phyloP scores from a whole-genome alignment of 495 filamentous ascomycete species.

The Penicillium desertorum region DNA sequence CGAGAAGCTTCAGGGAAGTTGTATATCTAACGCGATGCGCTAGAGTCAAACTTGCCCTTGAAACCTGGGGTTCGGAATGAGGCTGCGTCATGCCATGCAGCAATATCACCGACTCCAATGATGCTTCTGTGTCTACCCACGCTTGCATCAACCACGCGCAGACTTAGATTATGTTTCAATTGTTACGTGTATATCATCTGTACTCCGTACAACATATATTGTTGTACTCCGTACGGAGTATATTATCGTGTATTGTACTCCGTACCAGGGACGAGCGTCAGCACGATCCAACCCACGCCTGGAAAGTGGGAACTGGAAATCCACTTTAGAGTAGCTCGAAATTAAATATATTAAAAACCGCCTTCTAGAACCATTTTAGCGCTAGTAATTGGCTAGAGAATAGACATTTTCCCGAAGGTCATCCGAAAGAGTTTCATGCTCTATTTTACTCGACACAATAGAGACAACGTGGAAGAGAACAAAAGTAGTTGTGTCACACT shows the following conservation, averaged over 20 bases:
- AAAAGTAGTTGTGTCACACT: slow-evolving; percentile 1
- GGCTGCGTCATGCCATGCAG: neutral
- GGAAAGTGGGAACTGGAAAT: slow-evolving; percentile 7
- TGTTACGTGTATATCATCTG: neutral
- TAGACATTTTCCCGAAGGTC: slow-evolving; percentile 1
- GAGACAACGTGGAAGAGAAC: neutral
- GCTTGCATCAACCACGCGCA: neutral
- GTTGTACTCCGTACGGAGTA: neutral
- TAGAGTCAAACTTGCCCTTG: neutral
- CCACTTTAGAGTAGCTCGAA: slow-evolving; percentile 6
- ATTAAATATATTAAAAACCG: slow-evolving; percentile 12
- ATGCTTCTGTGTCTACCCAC: neutral
- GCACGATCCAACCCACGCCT: slow-evolving; percentile 5
- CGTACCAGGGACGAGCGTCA: slow-evolving; percentile 1
- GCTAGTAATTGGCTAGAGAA: neutral
- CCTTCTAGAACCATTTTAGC: slow-evolving; percentile 10
- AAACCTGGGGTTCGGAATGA: neutral
- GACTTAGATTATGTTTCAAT: neutral
- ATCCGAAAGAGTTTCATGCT: slow-evolving; percentile 1
- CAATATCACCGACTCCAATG: neutral
- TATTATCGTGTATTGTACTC: neutral
- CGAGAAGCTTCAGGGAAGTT: neutral
- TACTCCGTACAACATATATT: neutral
- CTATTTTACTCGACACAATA: slow-evolving; percentile 11
- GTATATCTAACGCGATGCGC: neutral